Percentiles rank a stretch among this genome's conserved stretches.
Conservation (phyloP, 306 rosid genomes). For the Corylus heterophylla region DNA sequence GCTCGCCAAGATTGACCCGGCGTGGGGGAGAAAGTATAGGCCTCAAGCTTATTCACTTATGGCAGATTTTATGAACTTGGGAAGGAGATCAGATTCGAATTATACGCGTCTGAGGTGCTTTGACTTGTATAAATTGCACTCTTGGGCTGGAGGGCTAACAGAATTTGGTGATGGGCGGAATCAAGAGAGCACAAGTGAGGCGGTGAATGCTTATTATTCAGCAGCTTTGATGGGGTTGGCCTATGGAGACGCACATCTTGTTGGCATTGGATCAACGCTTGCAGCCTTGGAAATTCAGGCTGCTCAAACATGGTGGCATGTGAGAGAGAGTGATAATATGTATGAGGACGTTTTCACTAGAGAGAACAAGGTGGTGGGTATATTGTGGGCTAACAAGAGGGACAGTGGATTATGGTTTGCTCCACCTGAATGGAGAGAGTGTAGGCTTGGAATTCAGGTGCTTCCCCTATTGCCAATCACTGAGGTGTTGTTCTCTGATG, state of each 20-base stretch:
- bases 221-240: constrained; percentile 81
- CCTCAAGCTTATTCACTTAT: constrained; percentile 65
- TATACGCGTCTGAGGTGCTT: constrained; percentile 78
- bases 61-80: constrained; percentile 66
- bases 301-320: constrained; percentile 87
- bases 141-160: constrained; percentile 92
- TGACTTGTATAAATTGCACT: constrained; percentile 67
- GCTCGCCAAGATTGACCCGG: constrained; percentile 71
- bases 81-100: constrained; percentile 30
- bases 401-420: constrained; percentile 93
- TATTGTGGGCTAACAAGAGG: constrained; percentile 79
- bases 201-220: constrained; percentile 75
- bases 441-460: constrained; percentile 78
- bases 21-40: constrained; percentile 73
- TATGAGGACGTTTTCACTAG: constrained; percentile 59
- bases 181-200: constrained; percentile 89
- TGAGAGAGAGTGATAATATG: constrained; percentile 44
- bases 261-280: constrained; percentile 60
- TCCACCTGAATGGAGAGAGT: constrained; percentile 70
- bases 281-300: constrained; percentile 64
- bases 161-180: constrained; percentile 84
- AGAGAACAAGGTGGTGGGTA: constrained; percentile 64
- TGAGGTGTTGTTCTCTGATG: constrained; percentile 62
- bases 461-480: constrained; percentile 69
- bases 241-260: constrained; percentile 62